Conservation (phyloP, 148 eudicot species). For the Rhododendron ovatum region DNA sequence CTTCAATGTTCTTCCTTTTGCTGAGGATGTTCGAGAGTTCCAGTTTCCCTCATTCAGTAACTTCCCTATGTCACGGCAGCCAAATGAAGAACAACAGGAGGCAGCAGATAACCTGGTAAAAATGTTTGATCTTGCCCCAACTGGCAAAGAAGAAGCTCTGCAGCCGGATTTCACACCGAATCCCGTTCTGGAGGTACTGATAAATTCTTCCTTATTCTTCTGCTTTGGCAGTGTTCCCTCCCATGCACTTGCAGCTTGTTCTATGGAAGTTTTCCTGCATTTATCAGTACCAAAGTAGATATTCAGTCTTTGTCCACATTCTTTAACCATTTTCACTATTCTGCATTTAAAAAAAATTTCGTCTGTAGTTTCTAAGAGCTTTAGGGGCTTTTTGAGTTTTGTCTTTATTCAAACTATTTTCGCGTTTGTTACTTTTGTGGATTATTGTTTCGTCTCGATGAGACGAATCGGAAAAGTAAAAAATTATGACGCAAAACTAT, state of each 20-base stretch:
- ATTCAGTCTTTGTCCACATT: neutral
- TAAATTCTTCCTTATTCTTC: neutral
- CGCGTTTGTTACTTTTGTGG: neutral
- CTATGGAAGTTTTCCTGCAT: neutral
- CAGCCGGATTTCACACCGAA: constrained; percentile 87
- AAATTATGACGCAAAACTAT: neutral
- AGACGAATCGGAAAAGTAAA: neutral
- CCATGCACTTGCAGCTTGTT: neutral
- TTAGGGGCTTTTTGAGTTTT: neutral
- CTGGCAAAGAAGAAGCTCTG: constrained; percentile 62
- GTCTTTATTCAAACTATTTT: neutral
- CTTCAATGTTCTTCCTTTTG: constrained; percentile 93
- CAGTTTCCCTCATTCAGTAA: constrained; percentile 90
- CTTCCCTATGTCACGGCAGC: constrained; percentile 70
- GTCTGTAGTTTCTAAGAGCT: neutral
- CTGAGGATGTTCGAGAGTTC: constrained; percentile 94
- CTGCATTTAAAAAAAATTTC: neutral
- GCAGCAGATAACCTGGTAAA: constrained; percentile 84
- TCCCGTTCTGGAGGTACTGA: constrained; percentile 85
- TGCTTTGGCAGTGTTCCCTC: neutral
- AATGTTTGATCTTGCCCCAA: constrained; percentile 89
- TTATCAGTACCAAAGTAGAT: neutral
- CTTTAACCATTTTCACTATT: neutral
- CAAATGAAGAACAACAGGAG: constrained; percentile 73
- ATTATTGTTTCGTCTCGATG: neutral